Conservation (phyloP, 2,329 filamentous ascomycete genomes). For the Ilyonectria mors-panacis region DNA sequence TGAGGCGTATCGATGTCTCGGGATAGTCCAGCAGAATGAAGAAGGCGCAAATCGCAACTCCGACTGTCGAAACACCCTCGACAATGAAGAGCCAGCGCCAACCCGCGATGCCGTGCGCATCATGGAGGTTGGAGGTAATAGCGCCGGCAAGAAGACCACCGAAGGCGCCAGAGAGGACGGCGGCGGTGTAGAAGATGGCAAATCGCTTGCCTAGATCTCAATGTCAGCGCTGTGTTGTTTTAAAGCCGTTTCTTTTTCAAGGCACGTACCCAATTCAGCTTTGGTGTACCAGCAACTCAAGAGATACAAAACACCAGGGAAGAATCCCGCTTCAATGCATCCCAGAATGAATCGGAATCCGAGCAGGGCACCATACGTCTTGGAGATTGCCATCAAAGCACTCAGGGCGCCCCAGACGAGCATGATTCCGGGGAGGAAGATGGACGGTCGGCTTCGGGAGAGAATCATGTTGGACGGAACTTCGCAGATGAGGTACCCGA, state of each 20-base stretch:
- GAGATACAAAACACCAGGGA: constrained; percentile 66
- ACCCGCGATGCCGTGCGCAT: constrained; percentile 28
- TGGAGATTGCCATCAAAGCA: constrained; percentile 64
- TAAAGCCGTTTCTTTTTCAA: not conserved
- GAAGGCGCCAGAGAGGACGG: constrained; percentile 29
- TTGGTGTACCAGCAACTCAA: constrained; percentile 71
- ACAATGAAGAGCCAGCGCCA: constrained; percentile 37
- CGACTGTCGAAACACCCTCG: constrained; percentile 28
- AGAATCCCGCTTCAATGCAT: constrained; percentile 66
- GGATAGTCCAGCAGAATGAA: constrained; percentile 36
- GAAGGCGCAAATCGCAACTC: constrained; percentile 20
- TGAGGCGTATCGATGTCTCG: constrained; percentile 21
- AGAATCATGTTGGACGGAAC: constrained; percentile 69
- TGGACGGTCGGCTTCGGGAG: constrained; percentile 61
- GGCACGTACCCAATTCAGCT: constrained; percentile 31
- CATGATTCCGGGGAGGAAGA: constrained; percentile 66
- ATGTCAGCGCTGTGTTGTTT: not conserved
- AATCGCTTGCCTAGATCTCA: constrained; percentile 29
- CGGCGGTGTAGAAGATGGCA: constrained; percentile 37
- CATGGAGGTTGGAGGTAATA: constrained; percentile 30
- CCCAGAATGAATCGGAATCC: constrained; percentile 63
- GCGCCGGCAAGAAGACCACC: constrained; percentile 37
- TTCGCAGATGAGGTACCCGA: constrained; percentile 67
- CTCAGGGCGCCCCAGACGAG: constrained; percentile 58
- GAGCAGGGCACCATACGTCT: constrained; percentile 63